phyloP scores from a whole-genome alignment of 257 asterid genomes.

The Nicotiana obtusifolia region DNA sequence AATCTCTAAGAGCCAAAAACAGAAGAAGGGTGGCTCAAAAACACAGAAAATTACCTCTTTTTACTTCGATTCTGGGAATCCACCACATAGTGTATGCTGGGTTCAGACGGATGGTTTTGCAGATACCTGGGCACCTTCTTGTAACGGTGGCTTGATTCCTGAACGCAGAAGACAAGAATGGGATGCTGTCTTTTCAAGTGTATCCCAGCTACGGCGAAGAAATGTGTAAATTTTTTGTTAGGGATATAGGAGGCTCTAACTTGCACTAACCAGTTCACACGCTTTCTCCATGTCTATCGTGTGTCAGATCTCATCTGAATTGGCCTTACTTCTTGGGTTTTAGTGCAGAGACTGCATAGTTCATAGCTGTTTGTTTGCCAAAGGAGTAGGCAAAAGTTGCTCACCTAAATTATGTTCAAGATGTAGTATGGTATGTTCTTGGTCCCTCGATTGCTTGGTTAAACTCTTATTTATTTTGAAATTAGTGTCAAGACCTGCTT shows the following conservation, averaged over 20 bases:
- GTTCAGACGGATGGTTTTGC: conserved; percentile 10
- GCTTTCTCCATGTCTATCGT: neutral
- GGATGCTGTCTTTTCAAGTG: conserved; percentile 14
- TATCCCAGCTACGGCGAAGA: conserved; percentile 16
- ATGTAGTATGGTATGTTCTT: neutral
- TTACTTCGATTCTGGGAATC: conserved; percentile 27
- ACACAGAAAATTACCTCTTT: conserved; percentile 11
- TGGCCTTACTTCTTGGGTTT: neutral
- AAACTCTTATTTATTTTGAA: neutral
- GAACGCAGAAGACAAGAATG: conserved; percentile 16
- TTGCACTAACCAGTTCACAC: neutral
- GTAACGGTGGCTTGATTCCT: conserved; percentile 9
- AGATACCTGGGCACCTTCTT: conserved; percentile 19
- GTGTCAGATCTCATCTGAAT: neutral
- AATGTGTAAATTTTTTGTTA: neutral
- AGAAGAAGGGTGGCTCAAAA: conserved; percentile 18
- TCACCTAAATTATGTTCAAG: neutral
- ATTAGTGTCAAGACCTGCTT: neutral
- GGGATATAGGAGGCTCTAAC: neutral
- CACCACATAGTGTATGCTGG: conserved; percentile 26
- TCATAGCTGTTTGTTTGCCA: neutral
- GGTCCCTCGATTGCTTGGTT: neutral
- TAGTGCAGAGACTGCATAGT: neutral
- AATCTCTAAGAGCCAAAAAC: conserved; percentile 7
- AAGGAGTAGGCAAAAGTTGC: neutral